phyloP scores from a whole-genome alignment of 2,329 filamentous ascomycete species.

The Juglanconis oblonga region DNA sequence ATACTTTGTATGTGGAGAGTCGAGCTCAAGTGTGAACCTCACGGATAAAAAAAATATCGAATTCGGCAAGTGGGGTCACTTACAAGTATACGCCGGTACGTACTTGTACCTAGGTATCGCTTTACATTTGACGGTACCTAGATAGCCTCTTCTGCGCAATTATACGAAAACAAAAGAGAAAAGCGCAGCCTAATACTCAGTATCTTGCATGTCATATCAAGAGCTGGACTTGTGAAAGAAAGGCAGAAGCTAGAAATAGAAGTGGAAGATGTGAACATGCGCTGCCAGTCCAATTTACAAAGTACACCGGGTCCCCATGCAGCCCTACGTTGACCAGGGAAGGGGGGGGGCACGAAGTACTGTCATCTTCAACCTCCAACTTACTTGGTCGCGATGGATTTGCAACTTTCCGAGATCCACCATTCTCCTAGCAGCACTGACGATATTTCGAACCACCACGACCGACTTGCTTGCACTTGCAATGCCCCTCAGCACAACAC shows the following conservation, averaged over 20 bases:
- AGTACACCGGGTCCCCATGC: neutral
- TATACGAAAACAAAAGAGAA: neutral
- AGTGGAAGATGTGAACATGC: too few species aligned
- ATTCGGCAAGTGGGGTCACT: conserved; percentile 1
- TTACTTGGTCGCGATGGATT: neutral
- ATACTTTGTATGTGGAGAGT: neutral
- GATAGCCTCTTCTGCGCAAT: neutral
- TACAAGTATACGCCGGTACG: conserved; percentile 8
- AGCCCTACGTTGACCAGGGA: too few species aligned
- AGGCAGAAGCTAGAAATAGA: too few species aligned
- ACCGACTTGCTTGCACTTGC: neutral
- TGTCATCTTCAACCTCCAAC: too few species aligned
- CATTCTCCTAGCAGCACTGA: neutral
- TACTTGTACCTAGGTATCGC: neutral
- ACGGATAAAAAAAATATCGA: conserved; percentile 2
- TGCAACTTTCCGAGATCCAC: neutral
- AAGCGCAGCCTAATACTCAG: too few species aligned
- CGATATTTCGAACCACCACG: neutral
- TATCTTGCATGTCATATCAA: too few species aligned
- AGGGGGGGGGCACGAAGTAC: too few species aligned
- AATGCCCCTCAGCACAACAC: conserved; percentile 2
- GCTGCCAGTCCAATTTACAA: neutral
- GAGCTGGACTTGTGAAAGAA: neutral
- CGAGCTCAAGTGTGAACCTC: neutral
- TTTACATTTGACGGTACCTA: neutral